These are phyloP conservation scores for Diaporthe citriasiana DNA, from an alignment of 2,329 filamentous ascomycete genomes.

Conservation along the genomic window DNA sequence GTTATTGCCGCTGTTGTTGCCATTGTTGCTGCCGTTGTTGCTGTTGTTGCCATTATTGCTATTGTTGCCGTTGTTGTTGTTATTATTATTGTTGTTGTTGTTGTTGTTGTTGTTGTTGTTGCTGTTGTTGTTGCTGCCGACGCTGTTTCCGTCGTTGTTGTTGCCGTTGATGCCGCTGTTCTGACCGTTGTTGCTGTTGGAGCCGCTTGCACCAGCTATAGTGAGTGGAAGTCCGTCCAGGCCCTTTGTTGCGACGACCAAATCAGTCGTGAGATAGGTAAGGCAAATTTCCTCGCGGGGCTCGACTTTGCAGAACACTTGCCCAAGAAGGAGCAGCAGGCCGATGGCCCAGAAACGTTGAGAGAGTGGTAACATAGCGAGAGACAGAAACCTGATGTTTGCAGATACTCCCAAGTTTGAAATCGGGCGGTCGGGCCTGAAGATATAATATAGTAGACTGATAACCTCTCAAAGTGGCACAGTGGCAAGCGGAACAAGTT, in stretches of 20 bases:
- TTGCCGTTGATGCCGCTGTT: neutral
- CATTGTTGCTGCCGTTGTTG: neutral
- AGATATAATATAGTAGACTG: neutral
- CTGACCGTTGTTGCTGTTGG: neutral
- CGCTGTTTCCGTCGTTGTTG: neutral
- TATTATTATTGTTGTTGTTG: too few species aligned
- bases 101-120: neutral
- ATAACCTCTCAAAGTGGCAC: neutral
- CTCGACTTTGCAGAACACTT: neutral
- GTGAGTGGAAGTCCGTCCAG: neutral
- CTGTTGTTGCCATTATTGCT: neutral
- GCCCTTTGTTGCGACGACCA: neutral
- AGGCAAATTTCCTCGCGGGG: neutral
- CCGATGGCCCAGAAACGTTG: neutral
- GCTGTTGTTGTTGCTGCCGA: neutral
- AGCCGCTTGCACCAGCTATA: neutral
- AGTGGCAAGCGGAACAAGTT: neutral
- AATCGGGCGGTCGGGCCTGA: neutral
- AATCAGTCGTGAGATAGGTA: neutral
- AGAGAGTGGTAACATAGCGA: neutral
- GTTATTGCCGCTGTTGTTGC: too few species aligned
- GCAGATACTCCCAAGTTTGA: neutral
- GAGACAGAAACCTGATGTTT: neutral
- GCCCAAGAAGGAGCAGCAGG: neutral
- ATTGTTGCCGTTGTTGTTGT: neutral